Conservation (phyloP, 1,284 basidiomycete species). For the Anthracocystis panici-leucophaei region DNA sequence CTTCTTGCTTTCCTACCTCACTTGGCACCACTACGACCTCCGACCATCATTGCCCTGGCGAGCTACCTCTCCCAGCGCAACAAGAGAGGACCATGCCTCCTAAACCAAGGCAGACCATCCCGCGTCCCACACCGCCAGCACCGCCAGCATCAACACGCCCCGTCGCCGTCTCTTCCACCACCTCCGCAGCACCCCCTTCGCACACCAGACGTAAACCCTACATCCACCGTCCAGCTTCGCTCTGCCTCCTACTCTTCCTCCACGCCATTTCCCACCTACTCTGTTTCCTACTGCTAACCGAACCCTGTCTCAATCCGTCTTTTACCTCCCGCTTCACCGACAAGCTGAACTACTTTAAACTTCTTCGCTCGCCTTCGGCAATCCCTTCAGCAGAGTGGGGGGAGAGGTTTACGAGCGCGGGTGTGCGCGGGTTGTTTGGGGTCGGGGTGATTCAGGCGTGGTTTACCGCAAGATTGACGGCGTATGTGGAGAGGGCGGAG, state of each 20-base stretch:
- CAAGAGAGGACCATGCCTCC: too few species aligned
- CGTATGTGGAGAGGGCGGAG: conserved; percentile 12
- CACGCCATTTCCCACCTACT: conserved; percentile 18
- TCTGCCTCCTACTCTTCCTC: conserved; percentile 13
- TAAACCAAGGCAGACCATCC: conserved; percentile 20
- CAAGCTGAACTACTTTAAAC: conserved; percentile 21
- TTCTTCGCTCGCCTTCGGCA: background rate
- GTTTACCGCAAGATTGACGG: conserved; percentile 26
- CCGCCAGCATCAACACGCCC: background rate
- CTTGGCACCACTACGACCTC: too few species aligned
- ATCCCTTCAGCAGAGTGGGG: conserved; percentile 9
- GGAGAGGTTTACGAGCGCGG: conserved; percentile 16
- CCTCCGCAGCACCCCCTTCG: background rate
- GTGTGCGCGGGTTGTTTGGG: conserved; percentile 19
- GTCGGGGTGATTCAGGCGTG: conserved; percentile 32
- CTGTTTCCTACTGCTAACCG: conserved; percentile 32
- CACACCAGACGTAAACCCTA: conserved; percentile 6
- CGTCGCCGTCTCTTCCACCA: background rate
- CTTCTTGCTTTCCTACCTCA: background rate
- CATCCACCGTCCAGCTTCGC: conserved; percentile 2
- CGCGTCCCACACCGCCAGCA: background rate
- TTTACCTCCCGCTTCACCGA: conserved; percentile 4
- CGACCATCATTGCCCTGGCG: too few species aligned
- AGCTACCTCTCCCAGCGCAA: too few species aligned
- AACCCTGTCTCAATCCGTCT: conserved; percentile 32